Evolutionary conservation across 176 grass and related monocot species (phyloP), one percentile per base, ranked within the genome.

Genomic region (Triticum dicoccoides): DNA sequence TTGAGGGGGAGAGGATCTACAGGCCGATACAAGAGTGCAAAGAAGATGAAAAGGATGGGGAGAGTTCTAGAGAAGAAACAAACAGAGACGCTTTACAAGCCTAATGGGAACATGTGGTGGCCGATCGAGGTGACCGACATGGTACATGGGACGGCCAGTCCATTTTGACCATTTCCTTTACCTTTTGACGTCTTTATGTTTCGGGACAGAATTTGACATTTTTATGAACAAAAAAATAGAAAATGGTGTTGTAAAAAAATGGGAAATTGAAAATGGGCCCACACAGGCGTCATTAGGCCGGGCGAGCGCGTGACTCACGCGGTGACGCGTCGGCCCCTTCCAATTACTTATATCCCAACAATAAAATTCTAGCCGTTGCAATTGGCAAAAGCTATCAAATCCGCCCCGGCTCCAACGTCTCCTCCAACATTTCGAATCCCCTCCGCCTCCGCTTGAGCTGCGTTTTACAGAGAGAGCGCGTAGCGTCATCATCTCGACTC

Each of bases 341-440:
- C 56, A 21, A 59, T 59, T 59, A 58, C 8, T 58, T 58, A 59
- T 59, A 54, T 78, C 9, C 76, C 5, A 45, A 51, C 5, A 30
- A 51, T 61, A 73, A 61, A 73, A 42, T 61, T 83, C 17, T n/a
- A 84, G 70, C 82, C 82, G 82, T 84, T 76, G 8, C 70, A 45
- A 10, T 23, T 84, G 9, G 35, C 10, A 84, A 84, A 84, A 27
- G 5, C 44, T 76, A 11, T 30, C 25, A 75, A 76, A 84, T 44
- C 82, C 70, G 18, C 17, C 24, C 69, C 37, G 35, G 17, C 52
- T 63, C 69, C 82, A 84, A 75, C 82, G 82, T 45, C 82, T 75
- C 70, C 70, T 58, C 56, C 58, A 18, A 18, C 18, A 76, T 76
- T 25, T 76, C 82, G 56, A 76, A 84, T 51, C 3, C 69, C 52